phyloP scores from a whole-genome alignment of 495 filamentous ascomycete genomes.

The Penicilliopsis zonata region DNA sequence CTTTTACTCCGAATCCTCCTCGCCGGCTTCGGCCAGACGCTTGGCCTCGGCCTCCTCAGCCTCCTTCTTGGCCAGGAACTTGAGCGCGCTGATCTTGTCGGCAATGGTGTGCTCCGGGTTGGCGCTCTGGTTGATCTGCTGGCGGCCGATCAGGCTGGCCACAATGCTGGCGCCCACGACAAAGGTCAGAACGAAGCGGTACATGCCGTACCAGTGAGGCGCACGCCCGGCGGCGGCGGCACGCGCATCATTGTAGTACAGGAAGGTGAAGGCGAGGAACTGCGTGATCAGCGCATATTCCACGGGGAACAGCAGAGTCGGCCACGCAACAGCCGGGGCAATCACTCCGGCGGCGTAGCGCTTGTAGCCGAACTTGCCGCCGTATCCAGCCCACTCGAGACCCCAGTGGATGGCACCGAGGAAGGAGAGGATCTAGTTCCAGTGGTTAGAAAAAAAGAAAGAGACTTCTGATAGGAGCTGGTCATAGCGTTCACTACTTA shows the following conservation, averaged over 20 bases:
- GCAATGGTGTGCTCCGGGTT: slow-evolving; percentile 31
- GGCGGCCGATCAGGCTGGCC: slow-evolving; percentile 74
- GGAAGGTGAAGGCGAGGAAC: slow-evolving; percentile 75
- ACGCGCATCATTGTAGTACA: slow-evolving; percentile 80
- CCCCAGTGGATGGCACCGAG: slow-evolving; percentile 96
- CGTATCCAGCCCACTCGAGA: slow-evolving; percentile 63
- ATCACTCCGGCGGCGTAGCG: slow-evolving; percentile 77
- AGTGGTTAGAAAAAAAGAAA: too few relatives aligned
- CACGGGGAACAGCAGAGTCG: slow-evolving; percentile 73
- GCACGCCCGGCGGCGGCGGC: slow-evolving; percentile 68
- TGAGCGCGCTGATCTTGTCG: slow-evolving; percentile 53
- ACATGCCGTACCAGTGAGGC: slow-evolving; percentile 85
- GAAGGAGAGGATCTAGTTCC: slow-evolving; percentile 74
- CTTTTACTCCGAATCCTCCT: slow-evolving; percentile 35
- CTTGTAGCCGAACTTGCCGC: slow-evolving; percentile 58
- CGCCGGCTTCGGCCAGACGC: slow-evolving; percentile 27
- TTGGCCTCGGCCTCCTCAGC: slow-evolving; percentile 49
- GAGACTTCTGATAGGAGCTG: not conserved
- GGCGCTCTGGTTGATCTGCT: slow-evolving; percentile 60
- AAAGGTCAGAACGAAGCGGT: slow-evolving; percentile 93
- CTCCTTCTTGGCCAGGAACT: slow-evolving; percentile 47
- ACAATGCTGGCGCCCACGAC: slow-evolving; percentile 81
- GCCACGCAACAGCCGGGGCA: slow-evolving; percentile 83
- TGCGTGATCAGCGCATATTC: slow-evolving; percentile 85
- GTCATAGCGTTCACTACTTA: slow-evolving; percentile 30